phyloP scores from a whole-genome alignment of 371 early-diverging fungal genomes.

The Syncephalastrum racemosum region DNA sequence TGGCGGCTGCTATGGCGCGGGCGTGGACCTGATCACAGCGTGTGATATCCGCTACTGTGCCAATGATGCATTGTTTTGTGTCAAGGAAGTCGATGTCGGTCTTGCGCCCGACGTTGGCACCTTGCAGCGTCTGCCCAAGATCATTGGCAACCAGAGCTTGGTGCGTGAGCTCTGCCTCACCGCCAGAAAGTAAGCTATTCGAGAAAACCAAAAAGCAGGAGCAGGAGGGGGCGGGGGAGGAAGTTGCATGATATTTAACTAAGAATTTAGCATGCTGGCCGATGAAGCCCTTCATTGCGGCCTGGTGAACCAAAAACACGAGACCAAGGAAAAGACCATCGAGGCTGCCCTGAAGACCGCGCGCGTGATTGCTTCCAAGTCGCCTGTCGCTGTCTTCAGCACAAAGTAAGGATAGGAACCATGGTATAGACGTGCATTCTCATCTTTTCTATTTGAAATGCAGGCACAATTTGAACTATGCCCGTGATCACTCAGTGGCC shows the following conservation, averaged over 20 bases:
- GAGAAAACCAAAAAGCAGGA: too few relatives aligned
- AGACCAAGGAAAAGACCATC: constrained; percentile 53
- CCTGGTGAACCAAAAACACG: constrained; percentile 72
- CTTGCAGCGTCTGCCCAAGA: constrained; percentile 91
- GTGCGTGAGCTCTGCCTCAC: constrained; percentile 90
- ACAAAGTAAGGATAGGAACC: constrained; percentile 69
- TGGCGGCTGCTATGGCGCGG: constrained; percentile 87
- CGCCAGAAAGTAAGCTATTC: constrained; percentile 63
- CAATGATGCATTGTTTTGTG: constrained; percentile 77
- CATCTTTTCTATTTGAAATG: neutral
- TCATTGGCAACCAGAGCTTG: constrained; percentile 89
- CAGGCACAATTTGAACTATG: constrained; percentile 82
- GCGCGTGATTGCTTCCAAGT: constrained; percentile 79
- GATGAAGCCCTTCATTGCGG: constrained; percentile 82
- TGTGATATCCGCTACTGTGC: constrained; percentile 90
- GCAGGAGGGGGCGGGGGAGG: too few relatives aligned
- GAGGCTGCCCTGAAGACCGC: constrained; percentile 75
- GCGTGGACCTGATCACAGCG: constrained; percentile 86
- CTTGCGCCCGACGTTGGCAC: constrained; percentile 90
- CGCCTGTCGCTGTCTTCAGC: constrained; percentile 85
- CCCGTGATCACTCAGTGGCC: constrained; percentile 86
- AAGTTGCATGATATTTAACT: constrained; percentile 1
- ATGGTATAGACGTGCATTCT: neutral
- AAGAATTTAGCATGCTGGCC: constrained; percentile 53
- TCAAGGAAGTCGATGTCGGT: constrained; percentile 93